phyloP scores from a whole-genome alignment of 2,329 filamentous ascomycete genomes.

The Chaetomium sp. region DNA sequence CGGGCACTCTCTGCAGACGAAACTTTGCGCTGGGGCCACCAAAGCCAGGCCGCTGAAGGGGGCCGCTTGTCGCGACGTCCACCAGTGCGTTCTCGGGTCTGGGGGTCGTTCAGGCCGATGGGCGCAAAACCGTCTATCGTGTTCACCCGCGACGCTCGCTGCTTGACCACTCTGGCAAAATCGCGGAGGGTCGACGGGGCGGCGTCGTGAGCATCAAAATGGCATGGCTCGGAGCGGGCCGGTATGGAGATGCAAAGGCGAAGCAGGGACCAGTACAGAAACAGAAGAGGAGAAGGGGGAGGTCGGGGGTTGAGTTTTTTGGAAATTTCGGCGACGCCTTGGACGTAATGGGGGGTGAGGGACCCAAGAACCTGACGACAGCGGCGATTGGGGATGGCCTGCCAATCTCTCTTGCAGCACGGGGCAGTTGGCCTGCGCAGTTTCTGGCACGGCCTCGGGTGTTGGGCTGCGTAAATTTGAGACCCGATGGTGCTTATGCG shows the following conservation, averaged over 20 bases:
- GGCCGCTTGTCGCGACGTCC: background rate
- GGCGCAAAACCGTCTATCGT: constrained; percentile 17
- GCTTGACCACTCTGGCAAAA: constrained; percentile 23
- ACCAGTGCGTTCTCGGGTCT: background rate
- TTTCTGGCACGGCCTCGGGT: constrained; percentile 19
- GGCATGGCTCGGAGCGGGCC: constrained; percentile 20
- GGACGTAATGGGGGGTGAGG: constrained; percentile 24
- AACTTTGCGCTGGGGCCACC: background rate
- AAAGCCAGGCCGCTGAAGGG: background rate
- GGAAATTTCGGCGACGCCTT: constrained; percentile 25
- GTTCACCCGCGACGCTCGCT: constrained; percentile 19
- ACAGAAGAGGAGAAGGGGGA: constrained; percentile 16
- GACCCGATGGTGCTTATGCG: constrained; percentile 14
- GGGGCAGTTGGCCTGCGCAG: constrained; percentile 21
- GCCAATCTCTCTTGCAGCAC: constrained; percentile 21
- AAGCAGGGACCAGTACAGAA: constrained; percentile 18
- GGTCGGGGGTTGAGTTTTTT: constrained; percentile 24
- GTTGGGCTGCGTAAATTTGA: constrained; percentile 23
- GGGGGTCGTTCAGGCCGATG: constrained; percentile 8
- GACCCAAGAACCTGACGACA: constrained; percentile 21
- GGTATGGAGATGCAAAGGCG: constrained; percentile 12
- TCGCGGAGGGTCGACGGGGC: constrained; percentile 23
- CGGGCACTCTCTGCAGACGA: background rate
- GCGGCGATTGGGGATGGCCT: constrained; percentile 24
- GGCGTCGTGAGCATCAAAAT: constrained; percentile 24